These are phyloP conservation scores for Aureobasidium vineae DNA, from an alignment of 2,329 filamentous ascomycete species.

Conservation along the genomic window DNA sequence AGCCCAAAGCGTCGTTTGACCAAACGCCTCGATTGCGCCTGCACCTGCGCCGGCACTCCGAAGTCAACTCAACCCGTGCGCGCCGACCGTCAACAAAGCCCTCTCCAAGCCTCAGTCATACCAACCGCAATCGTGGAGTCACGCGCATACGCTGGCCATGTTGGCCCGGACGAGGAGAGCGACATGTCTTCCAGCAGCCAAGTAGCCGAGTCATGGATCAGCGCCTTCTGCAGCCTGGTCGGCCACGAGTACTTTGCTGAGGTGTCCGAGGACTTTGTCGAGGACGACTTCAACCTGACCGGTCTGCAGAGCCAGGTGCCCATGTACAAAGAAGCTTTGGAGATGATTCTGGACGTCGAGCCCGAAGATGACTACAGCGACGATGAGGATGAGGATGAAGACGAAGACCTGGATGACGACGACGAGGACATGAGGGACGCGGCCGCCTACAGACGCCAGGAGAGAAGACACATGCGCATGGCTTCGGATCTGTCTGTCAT, in stretches of 20 bases:
- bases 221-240: slow-evolving; percentile 90
- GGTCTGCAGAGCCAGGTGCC: slow-evolving; percentile 92
- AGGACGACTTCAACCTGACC: slow-evolving; percentile 99
- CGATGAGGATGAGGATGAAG: slow-evolving; percentile 61
- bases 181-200: slow-evolving; percentile 58
- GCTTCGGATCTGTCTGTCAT: slow-evolving; percentile 92
- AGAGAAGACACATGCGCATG: slow-evolving; percentile 79
- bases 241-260: slow-evolving; percentile 99
- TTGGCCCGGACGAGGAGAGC: slow-evolving; percentile 19
- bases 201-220: slow-evolving; percentile 89
- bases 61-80: neutral
- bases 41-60: neutral
- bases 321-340: slow-evolving; percentile 98
- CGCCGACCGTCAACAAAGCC: neutral
- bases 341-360: slow-evolving; percentile 99
- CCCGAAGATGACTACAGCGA: slow-evolving; percentile 81
- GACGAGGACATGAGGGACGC: slow-evolving; percentile 56
- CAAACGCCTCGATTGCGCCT: neutral
- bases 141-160: slow-evolving; percentile 19
- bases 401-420: slow-evolving; percentile 50
- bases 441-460: slow-evolving; percentile 41
- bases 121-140: slow-evolving; percentile 20
- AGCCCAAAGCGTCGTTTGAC: neutral
- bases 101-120: neutral
- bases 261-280: slow-evolving; percentile 98